Percentiles rank a stretch among this genome's conserved stretches.
phyloP scores from a whole-genome alignment of 169 alveolate genomes.

The Eimeria falciformis region DNA sequence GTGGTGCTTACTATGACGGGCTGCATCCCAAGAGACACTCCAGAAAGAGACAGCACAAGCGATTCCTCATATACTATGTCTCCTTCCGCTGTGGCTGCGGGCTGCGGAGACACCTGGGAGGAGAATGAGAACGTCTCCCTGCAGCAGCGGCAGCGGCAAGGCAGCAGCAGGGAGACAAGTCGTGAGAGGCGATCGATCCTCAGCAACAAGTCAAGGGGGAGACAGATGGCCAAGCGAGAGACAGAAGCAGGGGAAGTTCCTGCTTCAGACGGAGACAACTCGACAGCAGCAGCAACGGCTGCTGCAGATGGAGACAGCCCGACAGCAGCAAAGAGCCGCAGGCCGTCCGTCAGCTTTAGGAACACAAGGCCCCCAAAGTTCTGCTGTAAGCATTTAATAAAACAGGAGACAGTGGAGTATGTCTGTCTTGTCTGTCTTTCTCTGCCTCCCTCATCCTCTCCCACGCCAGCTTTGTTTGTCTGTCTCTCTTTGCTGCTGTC shows the following conservation, averaged over 20 bases:
- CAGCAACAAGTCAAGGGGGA: too few relatives aligned
- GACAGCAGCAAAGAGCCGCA: not conserved
- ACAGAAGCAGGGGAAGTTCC: not conserved
- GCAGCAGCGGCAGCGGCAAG: not conserved
- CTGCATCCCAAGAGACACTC: not conserved
- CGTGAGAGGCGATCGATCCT: not conserved
- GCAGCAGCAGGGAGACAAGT: not conserved
- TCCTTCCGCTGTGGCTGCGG: not conserved
- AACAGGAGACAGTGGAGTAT: too few relatives aligned
- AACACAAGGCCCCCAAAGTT: not conserved
- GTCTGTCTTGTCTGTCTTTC: not conserved
- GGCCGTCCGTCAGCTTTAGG: not conserved
- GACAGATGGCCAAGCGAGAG: too few relatives aligned
- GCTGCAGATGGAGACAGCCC: not conserved
- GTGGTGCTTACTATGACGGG: not conserved
- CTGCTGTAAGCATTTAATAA: too few relatives aligned
- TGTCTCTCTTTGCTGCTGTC: not conserved
- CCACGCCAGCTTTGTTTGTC: not conserved
- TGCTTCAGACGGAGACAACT: not conserved
- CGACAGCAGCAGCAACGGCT: not conserved
- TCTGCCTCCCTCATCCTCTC: not conserved
- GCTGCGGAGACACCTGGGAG: not conserved
- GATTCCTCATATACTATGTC: not conserved
- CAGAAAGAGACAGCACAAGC: not conserved
- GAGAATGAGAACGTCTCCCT: too few relatives aligned